Evolutionary conservation across 176 grass and related monocot genomes (phyloP), one percentile per base, ranked within the genome.

Genomic region (Paspalum notatum): DNA sequence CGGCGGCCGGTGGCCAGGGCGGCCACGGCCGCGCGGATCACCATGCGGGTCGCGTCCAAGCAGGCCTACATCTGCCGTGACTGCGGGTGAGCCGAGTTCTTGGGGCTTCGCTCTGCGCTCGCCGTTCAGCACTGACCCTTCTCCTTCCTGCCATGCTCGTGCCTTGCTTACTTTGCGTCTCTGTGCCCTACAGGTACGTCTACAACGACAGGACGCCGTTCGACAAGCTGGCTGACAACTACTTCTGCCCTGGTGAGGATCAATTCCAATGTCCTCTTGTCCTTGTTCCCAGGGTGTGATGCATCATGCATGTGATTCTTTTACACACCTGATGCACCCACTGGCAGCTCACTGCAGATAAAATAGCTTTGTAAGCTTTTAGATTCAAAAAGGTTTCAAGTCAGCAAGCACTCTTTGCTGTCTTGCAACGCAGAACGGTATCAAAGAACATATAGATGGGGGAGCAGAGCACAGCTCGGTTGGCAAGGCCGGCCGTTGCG

Each of bases 11-110:
- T 9, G 12, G 32, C 87, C 3, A 87, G 13, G 47, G 64, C 79
- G 13, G 73, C 75, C 48, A 46, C 84, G 13, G 66, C 75, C 15
- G 41, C 85, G 18, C 84, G 84, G 89, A 88, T 98, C 64, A 91
- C 78, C 25, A 92, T 94, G 85, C 92, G 90, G 49, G 86, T 91
- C 51, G 66, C 86, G 17, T 85, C 92, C 32, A 95, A 98, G 74
- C 88, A 93, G 78, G 32, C 92, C 72, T 98, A 95, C 81, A 95
- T 98, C 78, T 95, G 95, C 85, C 92, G 92, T 18, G 95, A 98
- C 85, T 98, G 95, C 82, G 95, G 95, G 95, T 98, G 71, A 89
- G 82, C 47, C 17, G 14, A 45, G 2, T 32, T 32, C 32, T 32
- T 32, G 32, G 32, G 32, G 32, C 32, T 32, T 32, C 32, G 32